phyloP scores from a whole-genome alignment of 768 basidiomycete genomes.

The Mycena metata region DNA sequence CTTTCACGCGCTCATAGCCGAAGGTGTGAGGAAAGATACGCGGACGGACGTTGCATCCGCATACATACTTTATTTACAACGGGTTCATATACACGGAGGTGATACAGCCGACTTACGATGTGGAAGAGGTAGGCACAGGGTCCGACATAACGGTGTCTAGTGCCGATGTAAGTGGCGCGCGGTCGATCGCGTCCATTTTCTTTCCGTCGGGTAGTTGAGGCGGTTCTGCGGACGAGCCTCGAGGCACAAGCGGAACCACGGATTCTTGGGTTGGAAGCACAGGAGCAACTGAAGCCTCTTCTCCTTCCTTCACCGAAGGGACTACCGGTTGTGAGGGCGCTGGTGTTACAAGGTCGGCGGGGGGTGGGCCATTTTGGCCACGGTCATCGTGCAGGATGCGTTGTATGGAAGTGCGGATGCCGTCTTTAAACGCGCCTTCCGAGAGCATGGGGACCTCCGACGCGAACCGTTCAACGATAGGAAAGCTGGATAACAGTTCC shows the following conservation, averaged over 20 bases:
- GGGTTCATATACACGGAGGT: neutral
- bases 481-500: constrained; percentile 61
- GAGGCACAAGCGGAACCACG: constrained; percentile 27
- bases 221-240: constrained; percentile 26
- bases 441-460: constrained; percentile 62
- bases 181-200: constrained; percentile 17
- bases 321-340: constrained; percentile 30
- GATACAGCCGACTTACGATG: constrained; percentile 31
- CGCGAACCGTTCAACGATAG: constrained; percentile 74
- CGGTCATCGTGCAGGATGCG: constrained; percentile 61
- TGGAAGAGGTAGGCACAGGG: constrained; percentile 10
- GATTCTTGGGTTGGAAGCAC: constrained; percentile 23
- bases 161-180: constrained; percentile 24
- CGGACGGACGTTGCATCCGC: neutral
- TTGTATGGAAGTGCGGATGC: constrained; percentile 57
- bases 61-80: neutral
- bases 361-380: constrained; percentile 37
- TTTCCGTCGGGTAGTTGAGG: constrained; percentile 10
- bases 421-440: constrained; percentile 60
- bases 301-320: constrained; percentile 24
- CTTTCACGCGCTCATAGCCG: neutral
- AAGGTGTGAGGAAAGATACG: neutral
- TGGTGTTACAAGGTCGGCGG: neutral
- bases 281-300: constrained; percentile 15
- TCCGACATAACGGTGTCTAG: constrained; percentile 20